A percentile compares a stretch with the other conserved stretches of the same genome.
These are phyloP conservation scores for Tubosaeta sp. DNA, from an alignment of 768 basidiomycete species.

Conservation along the genomic window DNA sequence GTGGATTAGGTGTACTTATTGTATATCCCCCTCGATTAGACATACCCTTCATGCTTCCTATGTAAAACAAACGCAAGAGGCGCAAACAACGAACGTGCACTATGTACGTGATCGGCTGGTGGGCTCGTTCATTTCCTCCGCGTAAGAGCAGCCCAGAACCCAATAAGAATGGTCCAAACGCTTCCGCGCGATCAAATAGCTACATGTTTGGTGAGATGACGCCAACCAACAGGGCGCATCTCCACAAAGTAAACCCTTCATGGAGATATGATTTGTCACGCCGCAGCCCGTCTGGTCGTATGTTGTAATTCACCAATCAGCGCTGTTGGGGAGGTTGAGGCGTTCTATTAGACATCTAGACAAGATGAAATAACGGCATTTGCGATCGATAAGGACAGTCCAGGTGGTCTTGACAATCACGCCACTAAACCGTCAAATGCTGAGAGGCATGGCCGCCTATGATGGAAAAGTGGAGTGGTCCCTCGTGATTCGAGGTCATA, in stretches of 20 bases:
- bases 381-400: conserved; percentile 6
- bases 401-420: too few relatives aligned
- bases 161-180: neutral
- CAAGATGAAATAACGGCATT: neutral
- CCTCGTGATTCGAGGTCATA: neutral
- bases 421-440: too few relatives aligned
- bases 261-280: conserved; percentile 1
- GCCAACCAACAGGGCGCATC: neutral
- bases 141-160: neutral
- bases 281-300: neutral
- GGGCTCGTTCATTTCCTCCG: neutral
- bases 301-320: neutral
- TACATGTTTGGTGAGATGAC: neutral
- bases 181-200: conserved; percentile 1
- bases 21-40: conserved; percentile 18
- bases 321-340: too few relatives aligned
- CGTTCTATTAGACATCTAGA: too few relatives aligned
- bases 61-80: neutral
- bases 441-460: neutral
- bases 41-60: conserved; percentile 18
- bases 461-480: neutral
- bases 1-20: conserved; percentile 12
- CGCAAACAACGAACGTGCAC: neutral
- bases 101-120: conserved; percentile 15
- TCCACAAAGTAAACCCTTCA: neutral